phyloP scores from a whole-genome alignment of 257 asterid species.

The Euphrasia confusa region DNA sequence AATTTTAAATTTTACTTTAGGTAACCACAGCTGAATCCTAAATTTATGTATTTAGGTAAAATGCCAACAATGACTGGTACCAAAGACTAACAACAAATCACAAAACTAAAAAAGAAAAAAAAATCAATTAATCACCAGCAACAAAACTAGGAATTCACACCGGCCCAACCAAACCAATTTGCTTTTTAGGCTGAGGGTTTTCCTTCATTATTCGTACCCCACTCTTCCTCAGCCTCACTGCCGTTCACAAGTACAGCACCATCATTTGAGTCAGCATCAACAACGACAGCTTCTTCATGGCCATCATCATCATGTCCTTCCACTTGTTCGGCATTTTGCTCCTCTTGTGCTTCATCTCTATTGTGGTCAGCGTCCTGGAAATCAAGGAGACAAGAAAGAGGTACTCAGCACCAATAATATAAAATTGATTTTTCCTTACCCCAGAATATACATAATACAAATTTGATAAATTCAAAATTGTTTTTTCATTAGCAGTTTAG shows the following conservation, averaged over 20 bases:
- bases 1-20: background rate
- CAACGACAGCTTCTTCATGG: conserved; percentile 86
- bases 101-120: conserved; percentile 56
- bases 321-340: conserved; percentile 37
- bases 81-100: conserved; percentile 23
- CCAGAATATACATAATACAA: background rate
- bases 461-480: background rate
- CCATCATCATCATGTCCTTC: conserved; percentile 56
- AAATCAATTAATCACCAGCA: conserved; percentile 87
- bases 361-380: conserved; percentile 49
- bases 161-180: conserved; percentile 66
- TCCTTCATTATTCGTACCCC: conserved; percentile 97
- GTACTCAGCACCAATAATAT: conserved; percentile 10
- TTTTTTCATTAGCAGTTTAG: background rate
- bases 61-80: conserved; percentile 16
- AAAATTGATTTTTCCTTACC: conserved; percentile 1
- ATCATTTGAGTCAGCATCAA: conserved; percentile 87
- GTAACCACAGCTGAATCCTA: conserved; percentile 8
- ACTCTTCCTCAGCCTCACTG: conserved; percentile 91
- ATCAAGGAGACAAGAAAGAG: background rate
- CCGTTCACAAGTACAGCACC: conserved; percentile 87
- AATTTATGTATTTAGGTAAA: conserved; percentile 17
- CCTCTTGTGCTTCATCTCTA: conserved; percentile 59
- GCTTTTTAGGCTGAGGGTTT: conserved; percentile 92
- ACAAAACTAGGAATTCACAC: conserved; percentile 76